Conservation (phyloP, 768 basidiomycete species). For the Lyophyllum semitale region DNA sequence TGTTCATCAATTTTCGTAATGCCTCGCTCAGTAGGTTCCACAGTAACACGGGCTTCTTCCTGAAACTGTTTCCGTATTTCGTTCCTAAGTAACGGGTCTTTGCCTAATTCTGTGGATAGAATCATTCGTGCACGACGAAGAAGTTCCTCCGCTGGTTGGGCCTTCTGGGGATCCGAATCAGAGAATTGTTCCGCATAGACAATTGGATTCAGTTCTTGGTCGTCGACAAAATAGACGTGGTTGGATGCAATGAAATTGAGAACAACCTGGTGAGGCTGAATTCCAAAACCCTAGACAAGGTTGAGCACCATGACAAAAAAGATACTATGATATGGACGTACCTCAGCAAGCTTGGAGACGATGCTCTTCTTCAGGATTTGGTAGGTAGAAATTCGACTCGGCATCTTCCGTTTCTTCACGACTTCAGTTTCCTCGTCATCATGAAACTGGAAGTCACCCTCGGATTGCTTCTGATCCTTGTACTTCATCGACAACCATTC, state of each 20-base stretch:
- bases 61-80: conserved; percentile 77
- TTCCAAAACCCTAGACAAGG: conserved; percentile 74
- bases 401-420: conserved; percentile 72
- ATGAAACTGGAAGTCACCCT: conserved; percentile 65
- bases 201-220: conserved; percentile 77
- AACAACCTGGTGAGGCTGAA: conserved; percentile 82
- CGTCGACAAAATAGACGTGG: conserved; percentile 71
- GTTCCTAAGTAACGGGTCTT: conserved; percentile 85
- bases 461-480: conserved; percentile 68
- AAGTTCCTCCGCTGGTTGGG: conserved; percentile 64
- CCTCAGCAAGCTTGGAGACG: conserved; percentile 78
- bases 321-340: conserved; percentile 33
- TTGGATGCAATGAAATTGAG: conserved; percentile 70
- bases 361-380: conserved; percentile 82
- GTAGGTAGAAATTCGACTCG: conserved; percentile 82
- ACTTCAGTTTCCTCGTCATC: conserved; percentile 63
- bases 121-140: conserved; percentile 80
- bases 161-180: conserved; percentile 63
- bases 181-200: conserved; percentile 87
- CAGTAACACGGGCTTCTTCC: conserved; percentile 71
- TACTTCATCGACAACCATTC: conserved; percentile 91
- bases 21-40: conserved; percentile 88
- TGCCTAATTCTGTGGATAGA: conserved; percentile 86
- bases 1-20: conserved; percentile 73
- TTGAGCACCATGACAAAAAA: not conserved